Evolutionary conservation across 2,329 filamentous ascomycete genomes (phyloP), one percentile per base, ranked within the genome.

Genomic region (Trichoderma sp.): DNA sequence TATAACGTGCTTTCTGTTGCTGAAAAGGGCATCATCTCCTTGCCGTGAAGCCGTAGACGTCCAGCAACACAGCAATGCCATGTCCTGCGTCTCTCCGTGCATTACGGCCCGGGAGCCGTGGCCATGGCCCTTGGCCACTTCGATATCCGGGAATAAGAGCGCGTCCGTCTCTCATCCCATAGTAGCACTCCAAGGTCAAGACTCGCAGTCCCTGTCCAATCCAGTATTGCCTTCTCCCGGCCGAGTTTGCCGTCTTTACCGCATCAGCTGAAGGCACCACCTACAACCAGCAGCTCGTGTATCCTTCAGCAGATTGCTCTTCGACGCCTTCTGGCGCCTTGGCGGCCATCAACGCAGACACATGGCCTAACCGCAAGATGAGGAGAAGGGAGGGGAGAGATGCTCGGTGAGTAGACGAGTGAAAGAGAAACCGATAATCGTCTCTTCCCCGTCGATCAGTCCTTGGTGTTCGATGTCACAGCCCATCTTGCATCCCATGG

Each of bases 231-330:
- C 44, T 30, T 51, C 15, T 51, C 47, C 57, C 24, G 47, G 47
- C 45, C 58, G 47, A 52, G 58, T 50, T 43, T 43, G 17, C 58
- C 58, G 48, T 61, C 34, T 39, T 61, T 24, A 52, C 58, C 58
- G 58, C 48, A 61, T 21, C 47, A 61, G 58, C 58, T 61, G 58
- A 52, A 14, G 10, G 14, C 10, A 14, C 3, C 4, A 39, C 34
- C 12, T 12, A 39, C 34, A 21, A 9, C 48, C n/a, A n/a, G 14
- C 48, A 30, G 47, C 48, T 52, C 24, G 48, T 52, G n/a, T 52
- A 24, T 21, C 58, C 30, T 61, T 28, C 34, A 52, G 48, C 45
- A 24, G 21, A 28, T 34, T 61, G 58, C 34, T 52, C 26, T 52
- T 30, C 26, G 6, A 24, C 19, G 24, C 10, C 58, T 61, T 52